These are phyloP conservation scores for Magnolia changhungtana DNA, from an alignment of 164 flowering plant genomes.

Conservation along the genomic window DNA sequence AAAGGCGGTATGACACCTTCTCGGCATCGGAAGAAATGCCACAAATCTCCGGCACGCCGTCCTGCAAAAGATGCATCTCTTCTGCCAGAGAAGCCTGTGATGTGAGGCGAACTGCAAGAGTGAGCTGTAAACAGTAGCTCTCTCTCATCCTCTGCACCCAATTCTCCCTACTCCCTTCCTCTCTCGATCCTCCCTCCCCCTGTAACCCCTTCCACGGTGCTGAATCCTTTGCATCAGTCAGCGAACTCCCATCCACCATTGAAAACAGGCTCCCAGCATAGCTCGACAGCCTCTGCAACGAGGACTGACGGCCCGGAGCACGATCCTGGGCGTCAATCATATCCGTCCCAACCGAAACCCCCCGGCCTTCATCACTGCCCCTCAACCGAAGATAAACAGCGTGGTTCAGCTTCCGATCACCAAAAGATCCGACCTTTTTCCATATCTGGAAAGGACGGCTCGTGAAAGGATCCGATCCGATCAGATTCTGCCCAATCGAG, in stretches of 20 bases:
- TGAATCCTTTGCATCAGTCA: constrained; percentile 32
- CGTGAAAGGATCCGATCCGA: constrained; percentile 38
- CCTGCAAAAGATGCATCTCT: constrained; percentile 37
- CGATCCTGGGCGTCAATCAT: constrained; percentile 20
- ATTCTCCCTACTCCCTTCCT: constrained; percentile 20
- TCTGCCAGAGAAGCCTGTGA: constrained; percentile 45
- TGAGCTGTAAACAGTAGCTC: constrained; percentile 68
- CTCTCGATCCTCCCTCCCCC: constrained; percentile 14
- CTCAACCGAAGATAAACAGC: constrained; percentile 23
- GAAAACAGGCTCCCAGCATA: constrained; percentile 74
- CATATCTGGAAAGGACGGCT: constrained; percentile 29
- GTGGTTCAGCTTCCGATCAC: constrained; percentile 33
- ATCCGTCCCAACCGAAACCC: constrained; percentile 31
- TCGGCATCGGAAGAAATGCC: constrained; percentile 40
- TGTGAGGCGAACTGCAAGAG: constrained; percentile 56
- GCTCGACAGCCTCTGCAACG: constrained; percentile 57
- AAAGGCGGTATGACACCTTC: constrained; percentile 70
- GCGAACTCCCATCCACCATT: constrained; percentile 43
- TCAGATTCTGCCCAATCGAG: constrained; percentile 3
- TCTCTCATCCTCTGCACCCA: constrained; percentile 49
- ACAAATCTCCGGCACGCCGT: constrained; percentile 13
- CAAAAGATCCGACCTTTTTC: constrained; percentile 39
- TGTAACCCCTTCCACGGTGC: constrained; percentile 1
- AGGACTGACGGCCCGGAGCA: constrained; percentile 36
- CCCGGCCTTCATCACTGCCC: constrained; percentile 22